Conservation (phyloP, 1,284 basidiomycete genomes). For the Jaminaea rosea region DNA sequence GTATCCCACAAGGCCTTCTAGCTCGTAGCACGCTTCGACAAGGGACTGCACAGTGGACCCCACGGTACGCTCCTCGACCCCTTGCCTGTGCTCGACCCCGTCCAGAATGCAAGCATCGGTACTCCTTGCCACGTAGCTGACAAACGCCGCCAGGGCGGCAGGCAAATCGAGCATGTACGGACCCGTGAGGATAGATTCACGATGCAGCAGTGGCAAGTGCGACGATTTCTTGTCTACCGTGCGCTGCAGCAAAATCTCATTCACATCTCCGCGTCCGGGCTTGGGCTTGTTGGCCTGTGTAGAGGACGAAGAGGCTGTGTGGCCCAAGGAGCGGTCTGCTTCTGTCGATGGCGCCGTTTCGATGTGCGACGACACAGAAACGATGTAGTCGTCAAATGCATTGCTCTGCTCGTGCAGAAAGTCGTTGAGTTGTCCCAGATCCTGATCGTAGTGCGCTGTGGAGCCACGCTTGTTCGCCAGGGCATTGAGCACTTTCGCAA, state of each 20-base stretch:
- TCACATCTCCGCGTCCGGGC: too few species aligned
- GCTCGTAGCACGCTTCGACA: constrained; percentile 14
- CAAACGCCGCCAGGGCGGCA: constrained; percentile 24
- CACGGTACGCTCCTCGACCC: too few species aligned
- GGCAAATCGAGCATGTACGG: constrained; percentile 30
- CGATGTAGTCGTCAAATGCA: constrained; percentile 38
- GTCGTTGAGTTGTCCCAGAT: constrained; percentile 25
- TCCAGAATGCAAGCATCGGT: too few species aligned
- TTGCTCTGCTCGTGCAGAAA: constrained; percentile 24
- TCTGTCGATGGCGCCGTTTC: too few species aligned
- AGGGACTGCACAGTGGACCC: too few species aligned
- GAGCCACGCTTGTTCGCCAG: constrained; percentile 33
- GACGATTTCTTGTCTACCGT: too few species aligned
- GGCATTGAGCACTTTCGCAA: constrained; percentile 32
- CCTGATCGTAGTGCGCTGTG: constrained; percentile 36
- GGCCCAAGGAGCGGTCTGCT: too few species aligned
- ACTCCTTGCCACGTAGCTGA: constrained; percentile 18
- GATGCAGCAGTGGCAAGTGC: constrained; percentile 23
- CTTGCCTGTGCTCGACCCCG: too few species aligned
- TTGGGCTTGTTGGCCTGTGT: too few species aligned
- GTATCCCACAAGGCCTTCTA: constrained; percentile 28
- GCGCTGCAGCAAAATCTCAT: too few species aligned
- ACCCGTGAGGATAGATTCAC: constrained; percentile 22
- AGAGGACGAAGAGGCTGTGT: too few species aligned
- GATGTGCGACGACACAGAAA: constrained; percentile 29